A percentile compares a stretch with the other conserved stretches of the same genome.
Conservation (phyloP, 345 rosid genomes). For the Erysimum cheiranthoides region DNA sequence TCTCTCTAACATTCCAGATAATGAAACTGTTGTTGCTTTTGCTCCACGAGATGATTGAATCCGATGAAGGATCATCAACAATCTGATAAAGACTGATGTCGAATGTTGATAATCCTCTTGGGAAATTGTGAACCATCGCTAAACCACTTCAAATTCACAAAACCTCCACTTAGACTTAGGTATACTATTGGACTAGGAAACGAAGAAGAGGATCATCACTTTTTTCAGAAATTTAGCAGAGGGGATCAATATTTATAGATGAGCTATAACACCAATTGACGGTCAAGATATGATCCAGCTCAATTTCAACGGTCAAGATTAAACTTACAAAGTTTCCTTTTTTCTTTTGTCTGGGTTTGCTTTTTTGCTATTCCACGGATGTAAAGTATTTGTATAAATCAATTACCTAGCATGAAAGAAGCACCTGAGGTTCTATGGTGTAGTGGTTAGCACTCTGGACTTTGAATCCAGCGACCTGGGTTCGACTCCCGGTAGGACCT, state of each 20-base stretch:
- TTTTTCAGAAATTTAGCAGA: background rate
- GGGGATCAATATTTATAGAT: background rate
- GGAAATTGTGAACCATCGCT: background rate
- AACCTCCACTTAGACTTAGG: too few species aligned
- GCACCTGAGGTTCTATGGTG: slow-evolving; percentile 78
- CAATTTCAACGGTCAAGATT: background rate
- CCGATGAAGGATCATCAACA: slow-evolving; percentile 12
- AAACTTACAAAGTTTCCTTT: background rate
- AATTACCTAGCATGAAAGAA: fast-evolving
- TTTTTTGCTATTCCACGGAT: background rate
- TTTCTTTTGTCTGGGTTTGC: background rate
- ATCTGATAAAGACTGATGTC: background rate
- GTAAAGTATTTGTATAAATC: background rate
- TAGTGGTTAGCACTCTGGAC: slow-evolving; percentile 99
- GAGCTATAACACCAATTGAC: background rate
- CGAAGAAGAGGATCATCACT: too few species aligned
- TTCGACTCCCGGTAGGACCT: slow-evolving; percentile 98
- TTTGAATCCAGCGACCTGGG: slow-evolving; percentile 99
- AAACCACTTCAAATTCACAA: background rate
- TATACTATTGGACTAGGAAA: too few species aligned
- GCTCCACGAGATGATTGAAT: slow-evolving; percentile 16
- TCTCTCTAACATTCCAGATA: background rate
- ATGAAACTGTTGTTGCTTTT: slow-evolving; percentile 10
- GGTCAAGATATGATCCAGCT: background rate
- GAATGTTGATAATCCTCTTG: background rate